A percentile compares a stretch with the other conserved stretches of the same genome.
Conservation (phyloP, 1,284 basidiomycete species). For the Ganoderma leucocontextum region DNA sequence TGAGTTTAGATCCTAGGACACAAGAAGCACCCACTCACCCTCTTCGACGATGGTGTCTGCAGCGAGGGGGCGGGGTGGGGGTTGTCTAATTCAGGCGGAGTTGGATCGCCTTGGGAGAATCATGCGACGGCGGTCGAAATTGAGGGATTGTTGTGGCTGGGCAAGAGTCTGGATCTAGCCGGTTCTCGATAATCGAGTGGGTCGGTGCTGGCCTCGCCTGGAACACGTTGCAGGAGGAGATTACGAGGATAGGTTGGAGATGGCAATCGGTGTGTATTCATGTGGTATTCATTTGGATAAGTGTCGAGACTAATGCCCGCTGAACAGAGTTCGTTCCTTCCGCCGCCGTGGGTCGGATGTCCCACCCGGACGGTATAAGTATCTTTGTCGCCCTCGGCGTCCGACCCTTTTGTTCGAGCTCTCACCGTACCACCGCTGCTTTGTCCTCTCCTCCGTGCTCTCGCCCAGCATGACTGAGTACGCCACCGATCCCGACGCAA, state of each 20-base stretch:
- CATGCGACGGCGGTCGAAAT: neutral
- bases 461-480: constrained; percentile 67
- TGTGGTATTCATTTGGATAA: constrained; percentile 26
- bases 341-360: constrained; percentile 32
- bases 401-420: constrained; percentile 29
- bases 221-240: constrained; percentile 33
- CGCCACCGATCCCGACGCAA: constrained; percentile 63
- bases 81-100: constrained; percentile 1
- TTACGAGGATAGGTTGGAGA: constrained; percentile 30
- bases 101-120: neutral
- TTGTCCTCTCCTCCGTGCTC: constrained; percentile 18
- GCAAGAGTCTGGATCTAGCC: constrained; percentile 32
- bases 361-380: constrained; percentile 35
- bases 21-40: neutral
- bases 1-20: neutral
- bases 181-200: constrained; percentile 27
- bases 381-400: constrained; percentile 28
- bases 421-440: constrained; percentile 21
- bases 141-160: constrained; percentile 11
- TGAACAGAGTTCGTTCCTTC: constrained; percentile 28
- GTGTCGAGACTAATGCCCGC: constrained; percentile 29
- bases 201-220: constrained; percentile 33
- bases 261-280: constrained; percentile 21
- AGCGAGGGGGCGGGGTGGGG: neutral
- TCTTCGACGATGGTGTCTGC: neutral